Conservation (phyloP, 2,329 filamentous ascomycete genomes). For the Aureobasidium sp. region DNA sequence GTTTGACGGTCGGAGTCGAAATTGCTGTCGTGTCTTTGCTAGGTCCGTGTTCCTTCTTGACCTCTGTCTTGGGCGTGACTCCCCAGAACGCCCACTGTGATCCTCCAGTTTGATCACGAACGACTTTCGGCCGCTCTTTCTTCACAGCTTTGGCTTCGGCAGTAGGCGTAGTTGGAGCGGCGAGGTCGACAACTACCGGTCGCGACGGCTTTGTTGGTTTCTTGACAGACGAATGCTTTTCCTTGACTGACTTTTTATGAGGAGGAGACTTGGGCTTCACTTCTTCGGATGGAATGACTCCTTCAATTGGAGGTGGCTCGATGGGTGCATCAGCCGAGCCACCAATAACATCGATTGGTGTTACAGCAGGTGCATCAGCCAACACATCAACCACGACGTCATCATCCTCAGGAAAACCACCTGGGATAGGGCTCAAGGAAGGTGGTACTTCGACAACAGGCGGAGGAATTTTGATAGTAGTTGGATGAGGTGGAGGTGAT, state of each 20-base stretch:
- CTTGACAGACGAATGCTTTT: slow-evolving; percentile 31
- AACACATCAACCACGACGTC: slow-evolving; percentile 25
- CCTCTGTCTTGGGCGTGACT: slow-evolving; percentile 37
- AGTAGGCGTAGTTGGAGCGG: slow-evolving; percentile 38
- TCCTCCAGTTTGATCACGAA: slow-evolving; percentile 54
- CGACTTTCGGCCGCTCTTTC: slow-evolving; percentile 72
- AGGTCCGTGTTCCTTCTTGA: slow-evolving; percentile 38
- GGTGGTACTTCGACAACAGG: slow-evolving; percentile 22
- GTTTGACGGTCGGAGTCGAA: slow-evolving; percentile 35
- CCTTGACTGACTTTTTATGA: slow-evolving; percentile 19
- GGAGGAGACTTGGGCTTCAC: neutral
- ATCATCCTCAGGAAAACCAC: slow-evolving; percentile 42
- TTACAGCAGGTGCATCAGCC: slow-evolving; percentile 7
- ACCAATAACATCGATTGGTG: slow-evolving; percentile 2
- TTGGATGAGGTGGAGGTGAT: neutral
- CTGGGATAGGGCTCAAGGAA: slow-evolving; percentile 36
- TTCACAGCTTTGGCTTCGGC: slow-evolving; percentile 51
- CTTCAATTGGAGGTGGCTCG: slow-evolving; percentile 19
- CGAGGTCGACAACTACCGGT: slow-evolving; percentile 19
- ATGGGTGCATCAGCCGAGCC: slow-evolving; percentile 19
- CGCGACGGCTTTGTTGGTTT: slow-evolving; percentile 29
- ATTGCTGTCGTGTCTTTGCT: slow-evolving; percentile 31
- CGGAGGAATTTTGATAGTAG: neutral
- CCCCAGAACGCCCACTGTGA: slow-evolving; percentile 69
- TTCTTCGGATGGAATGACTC: slow-evolving; percentile 13